A percentile compares a stretch with the other conserved stretches of the same genome.
Conservation (phyloP, 495 filamentous ascomycete species). For the Pseudevernia furfuracea region DNA sequence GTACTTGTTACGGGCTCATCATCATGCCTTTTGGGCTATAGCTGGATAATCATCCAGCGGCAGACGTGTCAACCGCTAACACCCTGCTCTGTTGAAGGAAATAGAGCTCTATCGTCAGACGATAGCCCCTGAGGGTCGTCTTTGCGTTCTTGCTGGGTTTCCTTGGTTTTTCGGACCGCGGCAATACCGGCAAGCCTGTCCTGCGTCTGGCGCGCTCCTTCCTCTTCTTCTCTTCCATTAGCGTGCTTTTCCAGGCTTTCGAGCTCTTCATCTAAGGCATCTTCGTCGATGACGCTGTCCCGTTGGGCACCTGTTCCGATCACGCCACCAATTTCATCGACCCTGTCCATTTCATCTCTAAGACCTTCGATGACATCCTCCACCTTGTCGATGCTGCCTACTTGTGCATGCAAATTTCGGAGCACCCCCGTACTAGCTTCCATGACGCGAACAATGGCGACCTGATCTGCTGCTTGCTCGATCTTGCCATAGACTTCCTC, state of each 20-base stretch:
- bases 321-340: slow-evolving; percentile 73
- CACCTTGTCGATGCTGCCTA: slow-evolving; percentile 69
- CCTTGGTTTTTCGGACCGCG: background rate
- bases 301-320: slow-evolving; percentile 53
- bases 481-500: slow-evolving; percentile 75
- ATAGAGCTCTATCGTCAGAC: background rate
- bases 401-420: slow-evolving; percentile 60
- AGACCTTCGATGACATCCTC: slow-evolving; percentile 66
- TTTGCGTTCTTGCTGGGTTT: background rate
- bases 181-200: slow-evolving; percentile 39
- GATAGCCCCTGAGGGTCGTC: background rate
- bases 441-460: slow-evolving; percentile 74
- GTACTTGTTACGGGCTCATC: background rate
- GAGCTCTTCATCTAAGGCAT: slow-evolving; percentile 82
- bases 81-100: slow-evolving; percentile 14
- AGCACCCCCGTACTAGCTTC: slow-evolving; percentile 65
- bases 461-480: slow-evolving; percentile 75
- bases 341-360: slow-evolving; percentile 69
- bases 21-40: background rate
- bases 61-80: slow-evolving; percentile 32
- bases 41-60: slow-evolving; percentile 28
- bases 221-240: slow-evolving; percentile 47
- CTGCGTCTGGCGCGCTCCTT: slow-evolving; percentile 39
- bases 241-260: slow-evolving; percentile 65
- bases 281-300: slow-evolving; percentile 60